A percentile compares a stretch with the other conserved stretches of the same genome.
phyloP scores from a whole-genome alignment of 1,284 basidiomycete species.

The Pseudozyma tsukubaensis region DNA sequence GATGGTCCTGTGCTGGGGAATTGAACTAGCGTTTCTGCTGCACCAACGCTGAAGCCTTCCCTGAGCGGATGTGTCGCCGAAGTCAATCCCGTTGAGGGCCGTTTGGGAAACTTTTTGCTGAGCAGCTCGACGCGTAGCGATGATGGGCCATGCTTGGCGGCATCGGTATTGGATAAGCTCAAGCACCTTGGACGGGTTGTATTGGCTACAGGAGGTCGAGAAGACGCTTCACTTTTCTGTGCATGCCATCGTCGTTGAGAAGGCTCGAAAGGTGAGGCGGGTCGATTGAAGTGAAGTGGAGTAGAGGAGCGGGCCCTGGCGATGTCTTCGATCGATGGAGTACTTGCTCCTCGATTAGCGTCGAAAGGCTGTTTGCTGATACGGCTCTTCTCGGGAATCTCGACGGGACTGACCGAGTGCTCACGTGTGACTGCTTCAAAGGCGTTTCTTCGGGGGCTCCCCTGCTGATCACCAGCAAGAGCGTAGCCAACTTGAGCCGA shows the following conservation, averaged over 20 bases:
- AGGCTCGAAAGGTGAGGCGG: slow-evolving; percentile 3
- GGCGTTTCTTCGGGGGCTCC: too few species aligned
- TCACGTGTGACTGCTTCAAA: too few species aligned
- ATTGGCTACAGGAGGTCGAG: too few species aligned
- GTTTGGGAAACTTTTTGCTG: not conserved
- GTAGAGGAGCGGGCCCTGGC: slow-evolving; percentile 11
- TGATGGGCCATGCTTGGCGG: not conserved
- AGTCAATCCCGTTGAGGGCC: not conserved
- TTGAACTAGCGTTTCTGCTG: not conserved
- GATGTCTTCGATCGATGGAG: slow-evolving; percentile 6
- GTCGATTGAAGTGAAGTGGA: slow-evolving; percentile 14
- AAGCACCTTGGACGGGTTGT: not conserved
- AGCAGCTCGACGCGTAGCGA: slow-evolving; percentile 3
- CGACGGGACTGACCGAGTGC: too few species aligned
- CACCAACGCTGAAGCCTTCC: not conserved
- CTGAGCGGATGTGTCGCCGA: not conserved
- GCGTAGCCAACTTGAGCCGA: too few species aligned
- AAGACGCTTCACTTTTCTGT: not conserved
- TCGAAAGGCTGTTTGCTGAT: too few species aligned
- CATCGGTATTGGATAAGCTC: not conserved
- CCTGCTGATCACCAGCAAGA: too few species aligned
- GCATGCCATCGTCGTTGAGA: slow-evolving; percentile 3
- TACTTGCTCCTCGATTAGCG: not conserved
- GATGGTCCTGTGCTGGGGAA: slow-evolving; percentile 8
- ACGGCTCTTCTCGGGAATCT: too few species aligned